Percentiles rank a stretch among this genome's conserved stretches.
phyloP scores from a whole-genome alignment of 352 stramenopile genomes.

The Pythium periplocum region DNA sequence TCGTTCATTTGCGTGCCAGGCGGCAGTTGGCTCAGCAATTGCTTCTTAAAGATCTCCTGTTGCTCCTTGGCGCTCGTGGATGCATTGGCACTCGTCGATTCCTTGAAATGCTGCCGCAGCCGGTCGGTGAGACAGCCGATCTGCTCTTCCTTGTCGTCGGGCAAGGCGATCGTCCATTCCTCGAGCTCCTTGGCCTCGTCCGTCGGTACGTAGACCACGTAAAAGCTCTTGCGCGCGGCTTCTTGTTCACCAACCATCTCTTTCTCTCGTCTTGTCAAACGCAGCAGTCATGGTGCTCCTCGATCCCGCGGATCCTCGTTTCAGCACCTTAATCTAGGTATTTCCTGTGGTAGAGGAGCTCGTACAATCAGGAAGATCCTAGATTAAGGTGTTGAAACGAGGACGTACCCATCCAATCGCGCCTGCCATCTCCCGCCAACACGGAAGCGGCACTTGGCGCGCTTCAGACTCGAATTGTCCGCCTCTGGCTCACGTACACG shows the following conservation, averaged over 20 bases:
- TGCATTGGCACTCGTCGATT: slow-evolving; percentile 17
- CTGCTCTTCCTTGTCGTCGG: slow-evolving; percentile 72
- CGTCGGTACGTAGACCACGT: slow-evolving; percentile 61
- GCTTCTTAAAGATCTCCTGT: slow-evolving; percentile 76
- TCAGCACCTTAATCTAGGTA: too few species aligned
- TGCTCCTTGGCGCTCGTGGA: slow-evolving; percentile 40
- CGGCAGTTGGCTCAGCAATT: slow-evolving; percentile 68
- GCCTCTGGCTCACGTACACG: too few species aligned
- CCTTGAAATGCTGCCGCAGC: slow-evolving; percentile 74
- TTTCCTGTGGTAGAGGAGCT: too few species aligned
- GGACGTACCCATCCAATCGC: too few species aligned
- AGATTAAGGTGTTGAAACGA: too few species aligned
- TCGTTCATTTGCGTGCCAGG: slow-evolving; percentile 54
- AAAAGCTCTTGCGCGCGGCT: slow-evolving; percentile 51
- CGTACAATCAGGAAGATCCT: too few species aligned
- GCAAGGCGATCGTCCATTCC: slow-evolving; percentile 66
- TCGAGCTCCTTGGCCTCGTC: slow-evolving; percentile 51
- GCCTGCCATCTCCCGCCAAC: too few species aligned
- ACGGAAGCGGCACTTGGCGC: too few species aligned
- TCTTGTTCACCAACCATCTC: slow-evolving; percentile 57
- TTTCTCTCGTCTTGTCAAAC: neutral
- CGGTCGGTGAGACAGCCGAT: slow-evolving; percentile 80
- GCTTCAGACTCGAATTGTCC: too few species aligned
- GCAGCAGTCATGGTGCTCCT: too few species aligned
- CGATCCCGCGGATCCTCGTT: too few species aligned